Conservation (phyloP, 257 asterid genomes). For the Craterostigma plantagineum region DNA sequence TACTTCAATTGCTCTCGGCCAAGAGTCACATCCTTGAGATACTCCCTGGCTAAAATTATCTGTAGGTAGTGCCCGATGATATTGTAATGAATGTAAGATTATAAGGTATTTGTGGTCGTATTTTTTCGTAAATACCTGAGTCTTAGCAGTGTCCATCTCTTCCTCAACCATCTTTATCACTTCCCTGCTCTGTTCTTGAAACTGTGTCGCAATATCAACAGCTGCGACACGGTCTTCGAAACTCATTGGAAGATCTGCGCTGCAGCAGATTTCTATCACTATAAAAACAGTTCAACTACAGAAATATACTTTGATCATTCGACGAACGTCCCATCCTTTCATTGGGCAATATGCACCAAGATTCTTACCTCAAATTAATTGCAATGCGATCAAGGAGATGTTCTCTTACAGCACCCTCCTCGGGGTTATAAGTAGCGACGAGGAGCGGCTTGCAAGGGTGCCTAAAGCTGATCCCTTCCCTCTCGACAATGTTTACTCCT, state of each 20-base stretch:
- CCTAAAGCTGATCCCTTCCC: constrained; percentile 98
- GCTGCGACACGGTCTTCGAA: constrained; percentile 99
- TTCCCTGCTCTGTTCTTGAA: constrained; percentile 60
- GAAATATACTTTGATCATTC: too few species aligned
- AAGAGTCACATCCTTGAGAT: constrained; percentile 70
- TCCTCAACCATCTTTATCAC: constrained; percentile 85
- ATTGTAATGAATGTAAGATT: neutral
- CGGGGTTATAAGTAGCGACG: constrained; percentile 95
- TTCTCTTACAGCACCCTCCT: constrained; percentile 91
- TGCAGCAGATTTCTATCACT: too few species aligned
- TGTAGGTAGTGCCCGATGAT: too few species aligned
- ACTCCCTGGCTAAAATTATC: constrained; percentile 96
- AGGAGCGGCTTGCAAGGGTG: constrained; percentile 97
- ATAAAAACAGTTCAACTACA: too few species aligned
- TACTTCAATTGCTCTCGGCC: constrained; percentile 81
- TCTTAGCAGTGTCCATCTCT: constrained; percentile 74
- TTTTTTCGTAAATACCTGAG: constrained; percentile 46
- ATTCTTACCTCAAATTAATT: constrained; percentile 66
- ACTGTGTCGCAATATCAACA: constrained; percentile 79
- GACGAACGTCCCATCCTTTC: too few species aligned
- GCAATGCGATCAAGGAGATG: constrained; percentile 94
- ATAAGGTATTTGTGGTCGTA: too few species aligned
- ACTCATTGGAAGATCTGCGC: constrained; percentile 99
- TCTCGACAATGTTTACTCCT: constrained; percentile 89
- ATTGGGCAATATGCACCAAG: too few species aligned